Percentiles rank a stretch among this genome's conserved stretches.
phyloP scores from a whole-genome alignment of 1,139 yeast genomes.

The Saccharomyces hybrid region DNA sequence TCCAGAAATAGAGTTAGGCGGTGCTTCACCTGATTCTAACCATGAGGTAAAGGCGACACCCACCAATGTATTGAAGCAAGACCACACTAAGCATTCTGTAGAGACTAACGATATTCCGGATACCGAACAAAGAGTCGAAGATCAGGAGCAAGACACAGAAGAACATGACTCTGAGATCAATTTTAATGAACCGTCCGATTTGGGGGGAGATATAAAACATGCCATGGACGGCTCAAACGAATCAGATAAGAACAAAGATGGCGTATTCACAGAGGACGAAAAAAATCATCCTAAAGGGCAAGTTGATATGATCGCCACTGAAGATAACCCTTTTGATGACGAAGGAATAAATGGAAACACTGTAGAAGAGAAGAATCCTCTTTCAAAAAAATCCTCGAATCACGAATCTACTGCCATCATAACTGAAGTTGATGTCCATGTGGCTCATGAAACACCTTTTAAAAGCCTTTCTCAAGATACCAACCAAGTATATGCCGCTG shows the following conservation, averaged over 20 bases:
- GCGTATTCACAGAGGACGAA: not conserved
- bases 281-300: not conserved
- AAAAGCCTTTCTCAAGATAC: not conserved
- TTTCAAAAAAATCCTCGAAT: not conserved
- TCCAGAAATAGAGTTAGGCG: too few species aligned
- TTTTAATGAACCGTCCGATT: not conserved
- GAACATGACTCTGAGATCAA: not conserved
- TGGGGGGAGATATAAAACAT: not conserved
- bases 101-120: not conserved
- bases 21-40: too few species aligned
- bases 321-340: not conserved
- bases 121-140: not conserved
- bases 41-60: not conserved
- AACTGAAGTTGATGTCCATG: not conserved
- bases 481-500: not conserved
- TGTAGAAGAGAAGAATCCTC: not conserved
- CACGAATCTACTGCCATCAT: not conserved
- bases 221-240: not conserved
- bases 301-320: not conserved
- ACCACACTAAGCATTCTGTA: not conserved
- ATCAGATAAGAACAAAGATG: not conserved
- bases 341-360: not conserved
- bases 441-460: not conserved
- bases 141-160: not conserved
- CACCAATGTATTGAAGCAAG: not conserved